Base-by-base conservation (phyloP, 306 rosid genomes). In the Potentilla sterilis region DNA sequence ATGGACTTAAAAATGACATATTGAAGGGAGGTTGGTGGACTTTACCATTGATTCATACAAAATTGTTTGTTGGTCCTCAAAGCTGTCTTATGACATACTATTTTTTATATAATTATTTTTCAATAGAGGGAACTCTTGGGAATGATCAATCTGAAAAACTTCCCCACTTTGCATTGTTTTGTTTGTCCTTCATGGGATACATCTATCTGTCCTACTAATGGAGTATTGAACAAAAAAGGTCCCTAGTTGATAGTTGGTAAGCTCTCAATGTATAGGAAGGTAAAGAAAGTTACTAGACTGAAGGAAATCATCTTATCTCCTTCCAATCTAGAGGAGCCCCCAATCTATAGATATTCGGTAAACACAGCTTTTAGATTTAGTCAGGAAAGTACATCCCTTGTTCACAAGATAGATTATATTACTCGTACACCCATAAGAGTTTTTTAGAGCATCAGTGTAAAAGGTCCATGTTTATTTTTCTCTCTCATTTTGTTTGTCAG, bases 401-500 rank as follows among this genome's bases (percentile, higher is more conserved):
- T 52, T 51, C 6, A 37, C 13, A 9, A 2, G 28, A 48, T 16
- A 47, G 9, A 16, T 70, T 28, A 5, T 37, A 5, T 19, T 51
- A 2, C 34, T 19, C 18, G 40, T 9, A 7, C 1, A 18, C 48
- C n/a, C 9, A 69, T 2, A 49, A 43, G 48, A 38, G 14, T 38
- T 22, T 34, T 38, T 38, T 12, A 6, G 19, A 49, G 48, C 65
- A 51, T 38, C n/a, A n/a, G 1, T 71, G 6, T 49, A 72, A 37
- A 70, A 37, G 2, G 43, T 57, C 5, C 3, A 24, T 52, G 46
- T 34, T 41, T 18, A 59, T 57, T 70, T 78, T 24, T 47, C 3
- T 6, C n/a, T 69, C 12, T 22, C 54, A 57, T 65, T 72, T 66
- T 77, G 72, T 70, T 81, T 69, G 41, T 75, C 91, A 91, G 98